A percentile compares a stretch with the other conserved stretches of the same genome.
These are phyloP conservation scores for Globisporangium radiosum DNA, from an alignment of 352 stramenopile genomes.

Conservation along the genomic window DNA sequence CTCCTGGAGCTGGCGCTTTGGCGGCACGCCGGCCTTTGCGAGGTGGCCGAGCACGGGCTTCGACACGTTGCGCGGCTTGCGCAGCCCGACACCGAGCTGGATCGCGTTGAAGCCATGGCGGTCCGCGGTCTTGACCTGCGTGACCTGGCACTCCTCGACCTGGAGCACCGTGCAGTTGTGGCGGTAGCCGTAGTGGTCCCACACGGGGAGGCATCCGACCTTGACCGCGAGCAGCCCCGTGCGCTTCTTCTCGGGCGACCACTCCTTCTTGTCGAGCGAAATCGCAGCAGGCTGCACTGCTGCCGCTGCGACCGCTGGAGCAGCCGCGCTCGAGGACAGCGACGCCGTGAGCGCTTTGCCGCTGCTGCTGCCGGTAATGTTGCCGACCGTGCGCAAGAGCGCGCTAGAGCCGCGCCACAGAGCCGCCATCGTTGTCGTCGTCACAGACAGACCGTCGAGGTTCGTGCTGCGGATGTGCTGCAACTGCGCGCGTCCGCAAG, in stretches of 20 bases:
- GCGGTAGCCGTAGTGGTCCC: constrained; percentile 95
- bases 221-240: constrained; percentile 93
- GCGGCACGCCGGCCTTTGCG: constrained; percentile 85
- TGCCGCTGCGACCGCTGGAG: constrained; percentile 3
- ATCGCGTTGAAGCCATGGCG: constrained; percentile 93
- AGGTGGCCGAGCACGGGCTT: constrained; percentile 92
- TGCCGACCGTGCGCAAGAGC: constrained; percentile 13
- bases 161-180: constrained; percentile 94
- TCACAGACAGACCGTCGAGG: too few relatives aligned
- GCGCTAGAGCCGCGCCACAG: constrained; percentile 28
- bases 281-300: constrained; percentile 3
- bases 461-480: too few relatives aligned
- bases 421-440: constrained; percentile 1
- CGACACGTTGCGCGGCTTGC: constrained; percentile 94
- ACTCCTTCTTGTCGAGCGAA: constrained; percentile 27
- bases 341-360: constrained; percentile 11
- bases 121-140: constrained; percentile 94
- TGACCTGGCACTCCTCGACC: constrained; percentile 90
- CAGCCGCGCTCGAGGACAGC: constrained; percentile 7
- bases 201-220: constrained; percentile 98
- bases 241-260: constrained; percentile 79
- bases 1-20: constrained; percentile 94
- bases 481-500: not conserved
- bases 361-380: not conserved
- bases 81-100: constrained; percentile 94